phyloP scores from a whole-genome alignment of 352 stramenopile genomes.

The Phytophthora rubi region DNA sequence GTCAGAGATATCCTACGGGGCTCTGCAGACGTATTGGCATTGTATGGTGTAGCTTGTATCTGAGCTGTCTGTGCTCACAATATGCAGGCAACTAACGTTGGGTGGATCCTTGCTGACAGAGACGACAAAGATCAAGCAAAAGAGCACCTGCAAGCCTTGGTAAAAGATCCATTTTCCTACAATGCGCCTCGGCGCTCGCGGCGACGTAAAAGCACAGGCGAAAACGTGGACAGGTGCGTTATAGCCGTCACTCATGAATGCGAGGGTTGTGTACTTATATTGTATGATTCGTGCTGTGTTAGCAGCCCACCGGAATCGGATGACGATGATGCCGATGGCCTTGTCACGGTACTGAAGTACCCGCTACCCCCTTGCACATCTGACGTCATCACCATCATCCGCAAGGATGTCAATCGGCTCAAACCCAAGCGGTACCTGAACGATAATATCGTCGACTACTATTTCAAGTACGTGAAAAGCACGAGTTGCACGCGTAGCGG shows the following conservation, averaged over 20 bases:
- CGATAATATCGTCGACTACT: slow-evolving; percentile 93
- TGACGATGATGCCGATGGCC: slow-evolving; percentile 38
- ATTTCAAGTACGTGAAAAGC: slow-evolving; percentile 78
- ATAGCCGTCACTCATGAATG: not conserved
- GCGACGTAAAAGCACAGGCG: slow-evolving; percentile 9
- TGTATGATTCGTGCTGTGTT: slow-evolving; percentile 9
- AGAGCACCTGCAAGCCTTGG: slow-evolving; percentile 32
- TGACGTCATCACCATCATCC: slow-evolving; percentile 82
- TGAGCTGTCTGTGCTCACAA: not conserved
- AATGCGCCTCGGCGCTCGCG: slow-evolving; percentile 10
- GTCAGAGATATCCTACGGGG: slow-evolving; percentile 30
- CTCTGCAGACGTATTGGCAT: slow-evolving; percentile 15
- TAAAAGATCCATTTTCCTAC: slow-evolving; percentile 33
- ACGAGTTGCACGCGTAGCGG: no score
- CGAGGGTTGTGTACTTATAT: slow-evolving; percentile 1
- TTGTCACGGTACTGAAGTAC: slow-evolving; percentile 64
- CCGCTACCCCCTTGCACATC: slow-evolving; percentile 71
- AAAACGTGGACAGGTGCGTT: slow-evolving; percentile 24
- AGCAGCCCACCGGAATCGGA: slow-evolving; percentile 36
- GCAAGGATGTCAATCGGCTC: slow-evolving; percentile 60
- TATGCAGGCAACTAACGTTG: not conserved
- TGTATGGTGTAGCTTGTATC: slow-evolving; percentile 15
- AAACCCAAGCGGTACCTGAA: slow-evolving; percentile 88
- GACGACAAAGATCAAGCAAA: slow-evolving; percentile 38
- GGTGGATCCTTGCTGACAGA: slow-evolving; percentile 18